phyloP scores from a whole-genome alignment of 202 grass and related monocot species.

The Tripidium arundinaceum region DNA sequence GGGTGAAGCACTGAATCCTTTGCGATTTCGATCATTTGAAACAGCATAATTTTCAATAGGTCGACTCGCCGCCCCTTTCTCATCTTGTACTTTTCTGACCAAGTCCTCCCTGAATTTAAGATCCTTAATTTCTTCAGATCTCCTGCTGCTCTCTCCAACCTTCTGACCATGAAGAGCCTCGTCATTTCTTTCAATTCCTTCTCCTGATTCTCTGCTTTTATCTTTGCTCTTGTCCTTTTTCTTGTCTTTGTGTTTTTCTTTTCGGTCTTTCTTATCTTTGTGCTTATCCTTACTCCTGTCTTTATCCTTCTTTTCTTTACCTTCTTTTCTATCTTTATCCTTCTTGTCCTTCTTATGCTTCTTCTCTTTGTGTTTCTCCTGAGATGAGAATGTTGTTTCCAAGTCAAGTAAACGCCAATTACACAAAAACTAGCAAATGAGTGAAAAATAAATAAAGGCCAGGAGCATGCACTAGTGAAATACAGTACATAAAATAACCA shows the following conservation, averaged over 20 bases:
- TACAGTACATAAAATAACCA: not conserved
- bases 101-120: slow-evolving; percentile 45
- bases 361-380: slow-evolving; percentile 72
- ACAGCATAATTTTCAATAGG: slow-evolving; percentile 39
- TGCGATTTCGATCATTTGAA: slow-evolving; percentile 42
- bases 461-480: not conserved
- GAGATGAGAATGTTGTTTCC: not conserved
- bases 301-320: slow-evolving; percentile 65
- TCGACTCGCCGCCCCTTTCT: slow-evolving; percentile 34
- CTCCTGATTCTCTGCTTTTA: slow-evolving; percentile 48
- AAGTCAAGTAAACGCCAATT: not conserved
- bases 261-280: slow-evolving; percentile 67
- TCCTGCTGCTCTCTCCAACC: slow-evolving; percentile 44
- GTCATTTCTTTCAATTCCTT: slow-evolving; percentile 34
- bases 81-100: slow-evolving; percentile 42
- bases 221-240: slow-evolving; percentile 65
- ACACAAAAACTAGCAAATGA: slow-evolving; percentile 13
- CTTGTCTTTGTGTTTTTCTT: slow-evolving; percentile 69
- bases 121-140: slow-evolving; percentile 44
- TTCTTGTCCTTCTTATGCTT: slow-evolving; percentile 74
- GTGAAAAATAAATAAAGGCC: not conserved
- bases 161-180: slow-evolving; percentile 34
- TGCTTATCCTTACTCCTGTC: slow-evolving; percentile 63
- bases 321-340: slow-evolving; percentile 62
- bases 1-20: slow-evolving; percentile 32